Conservation (phyloP, 352 stramenopile species). For the Phytopythium cucurbitacearum region DNA sequence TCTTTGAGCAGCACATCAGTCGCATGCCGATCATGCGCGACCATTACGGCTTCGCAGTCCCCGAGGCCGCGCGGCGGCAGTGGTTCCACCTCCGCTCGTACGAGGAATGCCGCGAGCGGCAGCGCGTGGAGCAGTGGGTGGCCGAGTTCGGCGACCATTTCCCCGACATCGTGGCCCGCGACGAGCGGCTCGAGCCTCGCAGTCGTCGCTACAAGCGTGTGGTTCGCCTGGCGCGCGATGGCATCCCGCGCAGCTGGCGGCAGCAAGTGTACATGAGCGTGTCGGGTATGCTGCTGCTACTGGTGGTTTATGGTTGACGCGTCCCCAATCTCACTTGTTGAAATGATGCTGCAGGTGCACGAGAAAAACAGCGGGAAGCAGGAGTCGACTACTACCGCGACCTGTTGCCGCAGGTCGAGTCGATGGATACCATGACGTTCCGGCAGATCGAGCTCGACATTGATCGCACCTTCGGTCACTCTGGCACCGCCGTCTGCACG, state of each 20-base stretch:
- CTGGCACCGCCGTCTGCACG: conserved; percentile 55
- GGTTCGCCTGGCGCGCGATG: conserved; percentile 33
- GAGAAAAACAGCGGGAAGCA: conserved; percentile 51
- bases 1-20: conserved; percentile 41
- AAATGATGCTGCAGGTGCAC: conserved; percentile 13
- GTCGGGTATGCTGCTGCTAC: conserved; percentile 20
- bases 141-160: conserved; percentile 43
- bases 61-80: conserved; percentile 23
- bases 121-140: conserved; percentile 64
- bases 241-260: conserved; percentile 59
- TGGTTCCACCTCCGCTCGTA: conserved; percentile 71
- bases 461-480: conserved; percentile 81
- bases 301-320: background rate
- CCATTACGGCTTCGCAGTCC: conserved; percentile 67
- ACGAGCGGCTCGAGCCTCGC: background rate
- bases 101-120: conserved; percentile 64
- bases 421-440: conserved; percentile 52
- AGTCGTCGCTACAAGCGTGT: conserved; percentile 3
- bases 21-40: conserved; percentile 31
- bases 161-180: conserved; percentile 20
- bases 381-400: conserved; percentile 41
- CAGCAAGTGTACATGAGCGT: conserved; percentile 71
- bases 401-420: conserved; percentile 39
- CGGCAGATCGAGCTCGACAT: conserved; percentile 86
- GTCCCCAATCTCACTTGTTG: conserved; percentile 1